phyloP scores from a whole-genome alignment of 129 eudicot species.

The Gnaphalium uliginosum region DNA sequence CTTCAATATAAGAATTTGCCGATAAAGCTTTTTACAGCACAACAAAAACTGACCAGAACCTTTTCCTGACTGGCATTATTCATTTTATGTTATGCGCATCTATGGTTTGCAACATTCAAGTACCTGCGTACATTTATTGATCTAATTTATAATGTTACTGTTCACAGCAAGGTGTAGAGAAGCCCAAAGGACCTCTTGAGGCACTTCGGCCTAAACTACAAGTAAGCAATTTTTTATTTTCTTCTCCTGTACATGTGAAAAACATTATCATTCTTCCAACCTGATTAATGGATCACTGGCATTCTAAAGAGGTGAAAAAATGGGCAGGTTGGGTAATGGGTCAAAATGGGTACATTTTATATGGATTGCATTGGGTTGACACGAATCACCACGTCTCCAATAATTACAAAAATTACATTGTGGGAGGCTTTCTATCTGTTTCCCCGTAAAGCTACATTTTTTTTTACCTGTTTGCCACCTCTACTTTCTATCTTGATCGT shows the following conservation, averaged over 20 bases:
- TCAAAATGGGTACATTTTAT: not conserved
- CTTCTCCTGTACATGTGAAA: not conserved
- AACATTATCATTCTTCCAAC: not conserved
- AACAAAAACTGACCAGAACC: not conserved
- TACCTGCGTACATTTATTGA: slow-evolving; percentile 6
- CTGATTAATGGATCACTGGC: not conserved
- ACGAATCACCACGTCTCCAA: not conserved
- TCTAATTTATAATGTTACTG: slow-evolving; percentile 9
- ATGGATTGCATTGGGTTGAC: not conserved
- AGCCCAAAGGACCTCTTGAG: slow-evolving; percentile 98
- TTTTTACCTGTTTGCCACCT: not conserved
- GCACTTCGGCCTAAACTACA: slow-evolving; percentile 97
- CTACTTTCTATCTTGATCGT: not conserved
- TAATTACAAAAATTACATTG: too few species aligned
- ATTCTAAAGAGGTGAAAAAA: not conserved
- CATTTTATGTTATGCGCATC: not conserved
- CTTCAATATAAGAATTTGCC: slow-evolving; percentile 2
- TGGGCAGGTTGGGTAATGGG: not conserved
- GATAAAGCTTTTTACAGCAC: slow-evolving; percentile 14
- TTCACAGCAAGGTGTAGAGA: slow-evolving; percentile 88
- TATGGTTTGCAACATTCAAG: not conserved
- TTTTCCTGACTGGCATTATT: not conserved
- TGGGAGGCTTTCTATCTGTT: not conserved
- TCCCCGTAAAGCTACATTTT: not conserved
- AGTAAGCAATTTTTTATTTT: slow-evolving; percentile 39